Evolutionary conservation across 2,329 filamentous ascomycete genomes (phyloP).

Genomic region (Sarocladium brachiariae): DNA sequence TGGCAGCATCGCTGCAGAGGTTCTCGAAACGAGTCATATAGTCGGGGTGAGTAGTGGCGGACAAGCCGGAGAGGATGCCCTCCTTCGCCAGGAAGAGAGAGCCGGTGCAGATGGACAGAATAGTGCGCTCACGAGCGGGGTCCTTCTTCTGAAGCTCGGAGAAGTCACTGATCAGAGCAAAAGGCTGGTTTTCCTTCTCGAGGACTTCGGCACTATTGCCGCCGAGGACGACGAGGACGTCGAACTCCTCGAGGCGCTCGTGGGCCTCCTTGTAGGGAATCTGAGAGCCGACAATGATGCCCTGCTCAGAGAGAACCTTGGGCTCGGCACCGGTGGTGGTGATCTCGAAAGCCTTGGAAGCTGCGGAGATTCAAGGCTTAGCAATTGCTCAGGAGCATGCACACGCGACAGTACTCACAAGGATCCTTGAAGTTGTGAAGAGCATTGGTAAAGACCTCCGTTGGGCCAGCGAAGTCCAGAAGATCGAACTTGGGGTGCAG

Average conservation of each 20-base stretch:
- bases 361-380: conserved; percentile 24
- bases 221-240: conserved; percentile 72
- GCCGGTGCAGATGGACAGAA: conserved; percentile 75
- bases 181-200: conserved; percentile 60
- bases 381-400: not conserved
- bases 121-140: conserved; percentile 70
- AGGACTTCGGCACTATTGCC: conserved; percentile 59
- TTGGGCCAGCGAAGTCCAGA: conserved; percentile 49
- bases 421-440: conserved; percentile 47
- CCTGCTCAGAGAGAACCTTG: conserved; percentile 52
- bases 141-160: conserved; percentile 74
- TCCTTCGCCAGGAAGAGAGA: conserved; percentile 69
- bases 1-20: conserved; percentile 66
- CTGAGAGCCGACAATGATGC: conserved; percentile 65
- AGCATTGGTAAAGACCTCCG: conserved; percentile 44
- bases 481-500: conserved; percentile 55
- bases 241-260: conserved; percentile 66
- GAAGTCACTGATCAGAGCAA: conserved; percentile 68
- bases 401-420: conserved; percentile 31
- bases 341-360: conserved; percentile 50
- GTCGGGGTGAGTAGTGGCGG: conserved; percentile 78
- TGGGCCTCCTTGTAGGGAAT: conserved; percentile 74
- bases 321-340: conserved; percentile 48
- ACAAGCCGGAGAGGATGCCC: conserved; percentile 70
- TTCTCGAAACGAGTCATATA: conserved; percentile 75